Evolutionary conservation across 2,329 filamentous ascomycete species (phyloP).

Genomic region (Conoideocrella luteorostrata): DNA sequence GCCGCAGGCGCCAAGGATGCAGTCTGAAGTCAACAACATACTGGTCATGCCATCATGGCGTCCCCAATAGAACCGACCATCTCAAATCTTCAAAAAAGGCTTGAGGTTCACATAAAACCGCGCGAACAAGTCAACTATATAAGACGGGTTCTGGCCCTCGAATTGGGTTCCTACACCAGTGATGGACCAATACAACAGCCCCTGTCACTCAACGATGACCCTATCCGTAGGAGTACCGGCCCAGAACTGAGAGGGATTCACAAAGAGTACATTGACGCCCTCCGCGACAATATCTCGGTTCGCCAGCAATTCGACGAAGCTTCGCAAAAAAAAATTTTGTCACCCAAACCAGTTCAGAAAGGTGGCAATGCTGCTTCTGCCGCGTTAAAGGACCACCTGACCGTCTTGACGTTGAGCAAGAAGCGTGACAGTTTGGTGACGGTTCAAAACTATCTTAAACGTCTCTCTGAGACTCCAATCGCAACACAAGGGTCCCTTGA

Average conservation of each 20-base stretch:
- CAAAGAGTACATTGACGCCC: constrained; percentile 48
- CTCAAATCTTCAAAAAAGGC: constrained; percentile 33
- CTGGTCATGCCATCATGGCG: constrained; percentile 18
- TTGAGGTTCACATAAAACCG: constrained; percentile 49
- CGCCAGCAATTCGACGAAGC: constrained; percentile 39
- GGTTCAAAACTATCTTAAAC: constrained; percentile 45
- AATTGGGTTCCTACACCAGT: constrained; percentile 43
- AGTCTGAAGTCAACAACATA: too few species aligned
- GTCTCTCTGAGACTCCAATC: constrained; percentile 45
- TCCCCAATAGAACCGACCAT: constrained; percentile 23
- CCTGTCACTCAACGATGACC: constrained; percentile 41
- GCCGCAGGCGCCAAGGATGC: too few species aligned
- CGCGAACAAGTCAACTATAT: constrained; percentile 53
- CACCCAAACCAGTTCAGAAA: constrained; percentile 7
- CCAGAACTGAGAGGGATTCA: constrained; percentile 41
- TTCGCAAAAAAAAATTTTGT: constrained; percentile 14
- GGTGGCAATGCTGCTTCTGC: constrained; percentile 26
- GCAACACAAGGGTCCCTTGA: constrained; percentile 44
- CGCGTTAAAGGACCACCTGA: constrained; percentile 46
- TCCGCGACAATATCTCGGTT: constrained; percentile 46
- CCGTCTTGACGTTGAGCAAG: constrained; percentile 43
- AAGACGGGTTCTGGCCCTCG: constrained; percentile 46
- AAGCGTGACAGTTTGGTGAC: constrained; percentile 45
- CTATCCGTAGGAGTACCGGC: constrained; percentile 27
- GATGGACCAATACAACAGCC: constrained; percentile 36